phyloP scores from a whole-genome alignment of 2,329 filamentous ascomycete species.

The Diplodia sapinea region DNA sequence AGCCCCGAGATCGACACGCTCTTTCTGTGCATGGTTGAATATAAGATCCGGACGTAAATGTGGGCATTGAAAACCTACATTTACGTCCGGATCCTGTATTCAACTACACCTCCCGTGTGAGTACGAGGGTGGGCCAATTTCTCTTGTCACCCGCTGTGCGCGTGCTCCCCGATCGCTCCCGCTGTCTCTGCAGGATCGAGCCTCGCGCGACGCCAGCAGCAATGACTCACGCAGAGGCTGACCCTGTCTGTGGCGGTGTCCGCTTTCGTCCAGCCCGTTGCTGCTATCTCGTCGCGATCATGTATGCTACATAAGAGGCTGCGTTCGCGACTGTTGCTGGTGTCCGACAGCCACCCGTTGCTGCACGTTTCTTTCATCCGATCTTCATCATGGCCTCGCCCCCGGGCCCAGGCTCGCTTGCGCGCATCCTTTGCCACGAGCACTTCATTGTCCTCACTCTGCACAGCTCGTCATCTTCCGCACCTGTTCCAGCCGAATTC shows the following conservation, averaged over 20 bases:
- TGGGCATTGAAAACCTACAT: no score
- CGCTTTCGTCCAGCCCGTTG: slow-evolving; percentile 1
- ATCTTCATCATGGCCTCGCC: slow-evolving; percentile 3
- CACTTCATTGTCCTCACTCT: slow-evolving; percentile 14
- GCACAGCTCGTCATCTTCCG: slow-evolving; percentile 14
- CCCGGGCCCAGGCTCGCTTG: background rate
- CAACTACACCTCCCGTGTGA: no score
- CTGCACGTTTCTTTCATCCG: background rate
- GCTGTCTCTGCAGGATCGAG: background rate
- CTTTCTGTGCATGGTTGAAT: no score
- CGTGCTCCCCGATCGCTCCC: background rate
- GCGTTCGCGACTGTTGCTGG: background rate
- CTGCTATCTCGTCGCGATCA: background rate
- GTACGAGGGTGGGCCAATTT: no score
- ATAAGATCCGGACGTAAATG: no score
- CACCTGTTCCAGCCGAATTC: background rate
- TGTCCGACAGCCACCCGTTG: background rate
- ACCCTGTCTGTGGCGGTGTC: slow-evolving; percentile 17
- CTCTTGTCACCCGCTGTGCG: background rate
- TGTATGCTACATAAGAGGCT: background rate
- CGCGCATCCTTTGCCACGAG: background rate
- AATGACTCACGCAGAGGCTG: slow-evolving; percentile 2
- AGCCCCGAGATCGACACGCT: no score
- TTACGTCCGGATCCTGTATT: no score
- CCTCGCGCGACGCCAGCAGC: background rate